phyloP scores from a whole-genome alignment of 2,329 filamentous ascomycete genomes.

The Knufia fluminis region DNA sequence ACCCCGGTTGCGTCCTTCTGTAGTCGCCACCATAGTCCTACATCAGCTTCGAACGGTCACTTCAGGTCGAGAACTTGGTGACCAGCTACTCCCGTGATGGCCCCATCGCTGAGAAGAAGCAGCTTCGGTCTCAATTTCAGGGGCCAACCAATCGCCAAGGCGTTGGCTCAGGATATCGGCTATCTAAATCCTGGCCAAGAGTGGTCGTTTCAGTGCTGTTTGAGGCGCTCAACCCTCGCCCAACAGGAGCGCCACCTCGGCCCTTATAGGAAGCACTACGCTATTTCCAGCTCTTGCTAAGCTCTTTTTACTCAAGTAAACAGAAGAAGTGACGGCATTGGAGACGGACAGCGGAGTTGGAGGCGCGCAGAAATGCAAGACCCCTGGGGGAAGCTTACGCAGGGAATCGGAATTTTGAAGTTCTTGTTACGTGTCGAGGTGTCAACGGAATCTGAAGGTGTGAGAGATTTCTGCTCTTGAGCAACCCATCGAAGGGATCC shows the following conservation, averaged over 20 bases:
- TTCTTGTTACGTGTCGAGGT: no score
- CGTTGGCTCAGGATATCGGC: background rate
- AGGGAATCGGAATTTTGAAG: background rate
- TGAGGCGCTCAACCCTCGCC: background rate
- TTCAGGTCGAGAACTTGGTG: no score
- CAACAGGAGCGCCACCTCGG: background rate
- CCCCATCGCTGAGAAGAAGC: no score
- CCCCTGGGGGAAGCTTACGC: background rate
- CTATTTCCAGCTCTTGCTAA: background rate
- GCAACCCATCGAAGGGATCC: background rate
- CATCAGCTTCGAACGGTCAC: no score
- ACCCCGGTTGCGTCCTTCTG: no score
- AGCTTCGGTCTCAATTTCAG: background rate
- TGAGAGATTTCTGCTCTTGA: no score
- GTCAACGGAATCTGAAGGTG: no score
- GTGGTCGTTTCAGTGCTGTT: slow-evolving; percentile 2
- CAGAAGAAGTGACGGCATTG: background rate
- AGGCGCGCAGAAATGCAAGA: background rate
- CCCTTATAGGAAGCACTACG: background rate
- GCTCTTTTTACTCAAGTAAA: background rate
- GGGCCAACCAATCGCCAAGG: background rate
- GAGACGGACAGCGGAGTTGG: background rate
- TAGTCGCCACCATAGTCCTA: no score
- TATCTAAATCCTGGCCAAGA: background rate
- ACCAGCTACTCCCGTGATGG: no score